phyloP scores from a whole-genome alignment of 169 alveolate species.

The Cytauxzoon felis region DNA sequence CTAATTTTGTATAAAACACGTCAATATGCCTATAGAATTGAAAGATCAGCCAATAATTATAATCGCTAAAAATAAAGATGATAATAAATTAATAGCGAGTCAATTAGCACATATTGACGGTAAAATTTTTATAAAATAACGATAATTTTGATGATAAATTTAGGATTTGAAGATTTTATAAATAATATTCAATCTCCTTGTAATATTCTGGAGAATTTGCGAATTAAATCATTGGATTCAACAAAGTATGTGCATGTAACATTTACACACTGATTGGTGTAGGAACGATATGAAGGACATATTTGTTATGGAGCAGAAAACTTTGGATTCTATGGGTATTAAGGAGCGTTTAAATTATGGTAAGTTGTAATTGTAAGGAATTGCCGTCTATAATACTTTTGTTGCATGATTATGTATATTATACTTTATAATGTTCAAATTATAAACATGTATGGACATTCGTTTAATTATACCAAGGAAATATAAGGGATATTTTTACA shows the following conservation, averaged over 20 bases:
- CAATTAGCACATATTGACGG: constrained; percentile 59
- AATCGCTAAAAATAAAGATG: constrained; percentile 47
- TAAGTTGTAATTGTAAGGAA: constrained; percentile 7
- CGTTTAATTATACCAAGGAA: too few relatives aligned
- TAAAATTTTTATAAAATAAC: not conserved
- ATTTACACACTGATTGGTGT: not conserved
- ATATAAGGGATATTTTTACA: not conserved
- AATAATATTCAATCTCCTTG: constrained; percentile 64
- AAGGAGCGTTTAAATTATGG: constrained; percentile 61
- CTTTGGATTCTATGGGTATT: constrained; percentile 56
- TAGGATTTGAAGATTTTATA: constrained; percentile 62
- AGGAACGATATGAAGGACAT: constrained; percentile 16
- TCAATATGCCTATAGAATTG: constrained; percentile 10
- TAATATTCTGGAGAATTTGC: constrained; percentile 44
- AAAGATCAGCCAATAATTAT: constrained; percentile 47
- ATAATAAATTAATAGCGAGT: constrained; percentile 44
- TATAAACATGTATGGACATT: too few relatives aligned
- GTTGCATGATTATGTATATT: too few relatives aligned
- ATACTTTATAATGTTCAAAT: too few relatives aligned
- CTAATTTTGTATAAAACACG: not conserved
- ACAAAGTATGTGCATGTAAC: not conserved
- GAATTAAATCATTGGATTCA: constrained; percentile 6
- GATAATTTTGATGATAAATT: not conserved
- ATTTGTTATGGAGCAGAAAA: constrained; percentile 43
- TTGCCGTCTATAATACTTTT: too few relatives aligned